Conservation (phyloP, 352 stramenopile genomes). For the Globisporangium middletonii region DNA sequence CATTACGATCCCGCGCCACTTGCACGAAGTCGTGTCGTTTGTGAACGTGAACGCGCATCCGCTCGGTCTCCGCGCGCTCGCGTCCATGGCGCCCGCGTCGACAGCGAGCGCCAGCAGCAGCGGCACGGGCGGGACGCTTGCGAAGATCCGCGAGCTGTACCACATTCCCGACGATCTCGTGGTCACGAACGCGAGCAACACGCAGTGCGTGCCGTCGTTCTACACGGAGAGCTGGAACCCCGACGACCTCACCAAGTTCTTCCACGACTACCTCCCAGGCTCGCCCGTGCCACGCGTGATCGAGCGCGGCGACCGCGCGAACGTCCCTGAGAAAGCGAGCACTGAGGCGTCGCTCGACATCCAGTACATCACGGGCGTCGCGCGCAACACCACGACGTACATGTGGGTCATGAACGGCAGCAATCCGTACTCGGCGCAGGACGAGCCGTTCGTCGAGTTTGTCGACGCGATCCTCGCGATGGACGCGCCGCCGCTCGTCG, state of each 20-base stretch:
- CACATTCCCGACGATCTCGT: conserved; percentile 60
- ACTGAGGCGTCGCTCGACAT: conserved; percentile 87
- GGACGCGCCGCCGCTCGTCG: conserved; percentile 68
- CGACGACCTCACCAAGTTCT: conserved; percentile 54
- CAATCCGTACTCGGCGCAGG: conserved; percentile 79
- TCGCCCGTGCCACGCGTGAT: conserved; percentile 42
- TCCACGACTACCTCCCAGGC: conserved; percentile 38
- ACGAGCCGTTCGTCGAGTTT: conserved; percentile 87
- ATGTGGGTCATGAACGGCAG: conserved; percentile 77
- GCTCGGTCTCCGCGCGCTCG: conserved; percentile 40
- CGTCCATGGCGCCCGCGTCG: conserved; percentile 14
- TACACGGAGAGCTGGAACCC: conserved; percentile 64
- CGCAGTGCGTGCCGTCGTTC: conserved; percentile 69
- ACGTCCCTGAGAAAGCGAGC: conserved; percentile 26
- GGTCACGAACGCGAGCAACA: conserved; percentile 54
- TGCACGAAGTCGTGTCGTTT: conserved; percentile 46
- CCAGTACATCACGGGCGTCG: conserved; percentile 87
- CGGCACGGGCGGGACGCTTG: conserved; percentile 23
- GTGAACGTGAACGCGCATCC: conserved; percentile 68
- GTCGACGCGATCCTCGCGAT: conserved; percentile 56
- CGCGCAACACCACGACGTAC: conserved; percentile 70
- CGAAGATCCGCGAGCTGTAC: conserved; percentile 50
- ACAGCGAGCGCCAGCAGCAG: not conserved
- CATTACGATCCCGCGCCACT: conserved; percentile 30
- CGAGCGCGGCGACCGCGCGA: conserved; percentile 46